A percentile compares a stretch with the other conserved stretches of the same genome.
Evolutionary conservation across 768 basidiomycete genomes (phyloP).

Genomic region (Russula earlei): DNA sequence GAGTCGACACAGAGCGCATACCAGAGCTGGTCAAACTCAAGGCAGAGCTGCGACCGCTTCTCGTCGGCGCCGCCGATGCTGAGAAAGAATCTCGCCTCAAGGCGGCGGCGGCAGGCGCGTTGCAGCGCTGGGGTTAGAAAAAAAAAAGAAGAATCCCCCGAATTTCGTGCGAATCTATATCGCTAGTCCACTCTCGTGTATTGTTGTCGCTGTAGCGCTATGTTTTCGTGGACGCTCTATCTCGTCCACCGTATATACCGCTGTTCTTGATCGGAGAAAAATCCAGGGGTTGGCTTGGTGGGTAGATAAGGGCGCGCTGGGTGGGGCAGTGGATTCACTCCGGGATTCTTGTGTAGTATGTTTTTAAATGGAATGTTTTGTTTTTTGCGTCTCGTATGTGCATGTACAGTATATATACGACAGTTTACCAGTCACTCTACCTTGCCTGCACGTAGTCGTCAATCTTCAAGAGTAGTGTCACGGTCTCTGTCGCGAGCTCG

Average conservation of each 20-base stretch:
- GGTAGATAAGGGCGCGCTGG: background rate
- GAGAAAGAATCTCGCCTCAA: slow-evolving; percentile 31
- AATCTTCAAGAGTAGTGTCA: slow-evolving; percentile 91
- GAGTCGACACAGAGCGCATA: slow-evolving; percentile 33
- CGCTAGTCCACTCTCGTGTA: slow-evolving; percentile 3
- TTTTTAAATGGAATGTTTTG: background rate
- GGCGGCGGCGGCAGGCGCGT: slow-evolving; percentile 33
- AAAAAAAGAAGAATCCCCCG: no score
- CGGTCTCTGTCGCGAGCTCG: slow-evolving; percentile 93
- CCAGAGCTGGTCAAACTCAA: slow-evolving; percentile 38
- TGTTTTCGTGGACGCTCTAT: background rate
- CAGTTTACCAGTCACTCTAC: slow-evolving; percentile 26
- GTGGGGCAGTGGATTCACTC: background rate
- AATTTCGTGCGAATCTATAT: background rate
- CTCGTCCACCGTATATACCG: background rate
- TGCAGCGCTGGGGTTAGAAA: slow-evolving; percentile 22
- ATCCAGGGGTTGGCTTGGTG: background rate
- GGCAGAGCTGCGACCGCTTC: slow-evolving; percentile 38
- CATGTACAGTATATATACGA: background rate
- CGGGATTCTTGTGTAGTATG: background rate
- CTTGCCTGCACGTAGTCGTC: slow-evolving; percentile 86
- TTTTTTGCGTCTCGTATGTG: background rate
- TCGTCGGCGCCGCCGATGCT: slow-evolving; percentile 37
- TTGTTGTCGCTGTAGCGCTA: slow-evolving; percentile 15
- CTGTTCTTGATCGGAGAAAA: background rate